A percentile compares a stretch with the other conserved stretches of the same genome.
Evolutionary conservation across 2,329 filamentous ascomycete genomes (phyloP).

Genomic region (Fusarium gaditjirri): DNA sequence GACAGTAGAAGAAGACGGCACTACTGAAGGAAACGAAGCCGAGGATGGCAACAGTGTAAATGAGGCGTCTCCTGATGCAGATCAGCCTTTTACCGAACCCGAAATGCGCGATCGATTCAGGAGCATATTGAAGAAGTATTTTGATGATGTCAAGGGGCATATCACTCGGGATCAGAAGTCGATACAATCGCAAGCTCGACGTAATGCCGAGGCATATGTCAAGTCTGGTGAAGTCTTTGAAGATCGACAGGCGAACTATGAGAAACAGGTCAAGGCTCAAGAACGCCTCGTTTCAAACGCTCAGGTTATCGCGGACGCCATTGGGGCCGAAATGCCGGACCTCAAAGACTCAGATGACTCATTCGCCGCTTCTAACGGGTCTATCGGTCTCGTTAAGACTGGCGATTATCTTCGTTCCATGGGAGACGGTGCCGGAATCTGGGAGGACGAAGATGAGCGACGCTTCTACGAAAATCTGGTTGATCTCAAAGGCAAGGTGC

Average conservation of each 20-base stretch:
- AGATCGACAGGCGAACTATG: constrained; percentile 94
- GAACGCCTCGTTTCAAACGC: constrained; percentile 91
- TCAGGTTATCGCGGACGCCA: constrained; percentile 87
- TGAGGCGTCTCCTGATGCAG: constrained; percentile 56
- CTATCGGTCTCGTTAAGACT: constrained; percentile 92
- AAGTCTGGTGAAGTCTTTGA: constrained; percentile 99
- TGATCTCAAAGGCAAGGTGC: constrained; percentile 95
- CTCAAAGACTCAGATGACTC: constrained; percentile 83
- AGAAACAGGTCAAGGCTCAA: constrained; percentile 91
- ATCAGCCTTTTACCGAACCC: constrained; percentile 77
- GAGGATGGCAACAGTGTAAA: constrained; percentile 52
- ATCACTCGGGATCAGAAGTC: constrained; percentile 92
- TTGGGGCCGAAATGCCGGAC: constrained; percentile 94
- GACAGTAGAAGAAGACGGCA: constrained; percentile 83
- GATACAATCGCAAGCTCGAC: constrained; percentile 85
- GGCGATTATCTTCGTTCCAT: constrained; percentile 92
- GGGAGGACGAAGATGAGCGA: constrained; percentile 98
- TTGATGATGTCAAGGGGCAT: constrained; percentile 92
- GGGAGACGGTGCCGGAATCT: constrained; percentile 91
- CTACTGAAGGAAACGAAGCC: constrained; percentile 55
- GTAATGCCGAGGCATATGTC: constrained; percentile 97
- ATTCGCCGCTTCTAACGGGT: constrained; percentile 73
- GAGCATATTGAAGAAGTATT: constrained; percentile 86
- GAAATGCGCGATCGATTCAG: constrained; percentile 88
- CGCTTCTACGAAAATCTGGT: constrained; percentile 98